Percentiles rank a stretch among this genome's conserved stretches.
Evolutionary conservation across 2,329 filamentous ascomycete species (phyloP).

Genomic region (Pseudogymnoascus sp.): DNA sequence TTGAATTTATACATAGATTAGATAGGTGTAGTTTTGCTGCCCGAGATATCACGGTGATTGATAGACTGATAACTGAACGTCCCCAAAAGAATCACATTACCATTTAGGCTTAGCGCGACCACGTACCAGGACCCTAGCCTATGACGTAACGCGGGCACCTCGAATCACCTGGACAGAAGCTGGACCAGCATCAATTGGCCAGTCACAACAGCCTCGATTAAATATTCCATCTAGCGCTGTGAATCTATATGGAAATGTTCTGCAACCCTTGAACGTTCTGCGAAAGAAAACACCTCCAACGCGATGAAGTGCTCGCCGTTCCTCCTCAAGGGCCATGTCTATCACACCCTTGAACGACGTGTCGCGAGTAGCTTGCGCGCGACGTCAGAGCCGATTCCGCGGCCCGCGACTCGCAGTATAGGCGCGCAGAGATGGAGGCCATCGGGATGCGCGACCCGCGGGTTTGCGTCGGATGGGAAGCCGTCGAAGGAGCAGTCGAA

Average conservation of each 20-base stretch:
- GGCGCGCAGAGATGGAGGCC: not conserved
- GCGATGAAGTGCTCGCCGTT: slow-evolving; percentile 7
- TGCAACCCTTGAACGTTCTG: not conserved
- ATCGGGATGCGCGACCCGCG: not conserved
- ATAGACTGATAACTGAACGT: no score
- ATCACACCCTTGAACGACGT: not conserved
- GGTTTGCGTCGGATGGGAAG: not conserved
- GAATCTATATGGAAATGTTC: not conserved
- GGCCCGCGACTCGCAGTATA: not conserved
- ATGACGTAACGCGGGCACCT: not conserved
- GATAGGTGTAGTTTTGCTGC: no score
- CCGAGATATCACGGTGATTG: no score
- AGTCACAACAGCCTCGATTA: not conserved
- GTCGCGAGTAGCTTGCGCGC: not conserved
- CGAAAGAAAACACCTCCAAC: not conserved
- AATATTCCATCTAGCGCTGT: not conserved
- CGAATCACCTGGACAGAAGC: not conserved
- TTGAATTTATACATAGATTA: no score
- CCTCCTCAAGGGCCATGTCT: slow-evolving; percentile 1
- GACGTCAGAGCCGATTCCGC: not conserved
- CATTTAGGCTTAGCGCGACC: not conserved
- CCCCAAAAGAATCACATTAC: no score
- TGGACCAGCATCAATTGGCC: slow-evolving; percentile 3
- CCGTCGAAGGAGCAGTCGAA: not conserved
- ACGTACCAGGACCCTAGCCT: not conserved